Base-by-base conservation (phyloP, 2,329 filamentous ascomycete genomes). In the Talaromyces albobiverticillius region DNA sequence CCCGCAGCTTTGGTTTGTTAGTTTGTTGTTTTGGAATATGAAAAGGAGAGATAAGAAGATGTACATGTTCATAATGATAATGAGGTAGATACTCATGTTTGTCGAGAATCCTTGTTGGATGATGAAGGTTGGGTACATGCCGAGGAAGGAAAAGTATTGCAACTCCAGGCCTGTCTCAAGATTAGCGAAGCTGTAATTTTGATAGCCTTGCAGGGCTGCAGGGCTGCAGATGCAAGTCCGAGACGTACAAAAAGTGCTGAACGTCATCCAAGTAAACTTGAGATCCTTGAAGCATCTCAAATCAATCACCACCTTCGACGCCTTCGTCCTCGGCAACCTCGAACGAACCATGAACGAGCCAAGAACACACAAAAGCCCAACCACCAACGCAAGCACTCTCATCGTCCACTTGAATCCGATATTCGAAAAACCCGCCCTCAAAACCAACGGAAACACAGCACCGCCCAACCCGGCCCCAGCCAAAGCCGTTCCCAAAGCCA, bases 201-300 rank as follows among this genome's bases (percentile, higher is more conserved):
- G n/a, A n/a, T n/a, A n/a, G n/a, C n/a, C n/a, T n/a, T n/a, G n/a
- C n/a, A n/a, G n/a, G n/a, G n/a, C n/a, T n/a, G n/a, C n/a, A n/a
- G n/a, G n/a, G n/a, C n/a, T n/a, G n/a, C n/a, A n/a, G n/a, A n/a
- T n/a, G n/a, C n/a, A n/a, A n/a, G n/a, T n/a, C n/a, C n/a, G n/a
- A n/a, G 4, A 56, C 65, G 72, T 66, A 58, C 75, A 70, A 53
- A 79, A 78, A 6, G 77, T 70, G 1, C 71, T 71, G n/a, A 71
- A 57, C 0, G 72, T 75, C 23, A 79, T 63, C 58, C 77, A 72
- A 0, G 67, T 70, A 52, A 79, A 78, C 1, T 74, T 64, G 4
- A 68, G 61, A 51, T 76, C 75, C 6, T 65, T 62, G 50, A 79
- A 79, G 1, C 75, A 72, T 2, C 62, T 60, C 29, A 79, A 64